Evolutionary conservation across 2,329 filamentous ascomycete species (phyloP), one percentile per base, ranked within the genome.

Genomic region (Aspergillus udagawae): DNA sequence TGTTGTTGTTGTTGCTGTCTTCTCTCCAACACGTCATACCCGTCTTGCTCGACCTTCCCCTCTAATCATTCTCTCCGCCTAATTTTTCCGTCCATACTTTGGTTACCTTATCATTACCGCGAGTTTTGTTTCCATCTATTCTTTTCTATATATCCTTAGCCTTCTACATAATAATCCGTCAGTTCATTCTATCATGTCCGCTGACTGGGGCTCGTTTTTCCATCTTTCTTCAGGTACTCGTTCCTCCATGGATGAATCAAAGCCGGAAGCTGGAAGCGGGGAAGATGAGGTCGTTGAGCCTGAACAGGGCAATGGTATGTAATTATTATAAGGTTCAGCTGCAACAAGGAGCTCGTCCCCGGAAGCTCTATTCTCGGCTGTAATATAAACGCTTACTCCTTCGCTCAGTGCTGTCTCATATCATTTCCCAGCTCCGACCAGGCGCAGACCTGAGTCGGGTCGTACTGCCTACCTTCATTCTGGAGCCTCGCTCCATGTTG

Each of bases 401-500:
- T 8, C 14, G 9, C 32, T 52, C 70, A 96, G 94, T 99, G 70
- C 88, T 99, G 65, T 90, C 87, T 58, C 93, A 97, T 77, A 96
- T 99, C 77, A 97, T 99, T 71, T 96, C 92, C 53, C 94, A 99
- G 78, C 83, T 99, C 61, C 89, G 94, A 61, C 94, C 94, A 12
- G 94, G 94, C 63, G 94, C 94, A 68, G 94, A 99, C 74, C 81
- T 99, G 66, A 96, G 92, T 76, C 86, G 93, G 67, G 92, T 99
- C 61, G 93, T 94, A 38, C 82, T 99, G 56, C 94, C 94, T 44
- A 99, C 94, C 50, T 99, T 99, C 74, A 99, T 99, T 69, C 86
- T 99, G 66, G 94, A 99, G 76, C 94, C 94, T 25, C 87, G 92
- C 70, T 97, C 92, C 67, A 99, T 99, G 94, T 80, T 99, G 67